A percentile compares a stretch with the other conserved stretches of the same genome.
These are phyloP conservation scores for Leccinum boreale DNA, from an alignment of 768 basidiomycete species.

Conservation along the genomic window DNA sequence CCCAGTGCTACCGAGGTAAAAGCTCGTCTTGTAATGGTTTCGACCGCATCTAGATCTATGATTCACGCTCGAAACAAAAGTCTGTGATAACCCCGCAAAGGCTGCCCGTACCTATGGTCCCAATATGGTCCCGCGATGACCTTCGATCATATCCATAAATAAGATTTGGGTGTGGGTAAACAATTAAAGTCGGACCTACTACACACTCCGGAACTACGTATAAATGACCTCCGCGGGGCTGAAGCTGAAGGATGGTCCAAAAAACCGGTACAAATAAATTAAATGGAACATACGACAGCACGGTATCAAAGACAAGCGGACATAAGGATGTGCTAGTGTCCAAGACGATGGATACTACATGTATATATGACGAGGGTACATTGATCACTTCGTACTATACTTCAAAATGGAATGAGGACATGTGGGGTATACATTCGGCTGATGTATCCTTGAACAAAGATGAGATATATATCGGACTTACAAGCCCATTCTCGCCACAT, in stretches of 20 bases:
- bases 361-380: background rate
- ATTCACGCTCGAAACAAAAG: background rate
- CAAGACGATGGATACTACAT: background rate
- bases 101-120: background rate
- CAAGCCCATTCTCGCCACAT: background rate
- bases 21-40: background rate
- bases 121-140: background rate
- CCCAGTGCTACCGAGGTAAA: background rate
- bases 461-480: background rate
- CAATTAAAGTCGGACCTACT: background rate
- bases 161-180: background rate
- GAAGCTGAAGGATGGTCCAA: background rate
- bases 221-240: background rate
- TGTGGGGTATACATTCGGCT: background rate
- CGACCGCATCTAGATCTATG: background rate
- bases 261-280: background rate
- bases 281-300: background rate
- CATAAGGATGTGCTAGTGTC: background rate
- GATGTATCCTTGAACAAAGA: background rate
- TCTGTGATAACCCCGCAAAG: background rate
- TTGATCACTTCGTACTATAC: background rate
- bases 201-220: background rate
- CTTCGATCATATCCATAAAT: background rate
- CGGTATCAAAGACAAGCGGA: background rate
- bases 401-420: background rate